Conservation (phyloP, 2,329 filamentous ascomycete genomes). For the Epichloe glyceriae region DNA sequence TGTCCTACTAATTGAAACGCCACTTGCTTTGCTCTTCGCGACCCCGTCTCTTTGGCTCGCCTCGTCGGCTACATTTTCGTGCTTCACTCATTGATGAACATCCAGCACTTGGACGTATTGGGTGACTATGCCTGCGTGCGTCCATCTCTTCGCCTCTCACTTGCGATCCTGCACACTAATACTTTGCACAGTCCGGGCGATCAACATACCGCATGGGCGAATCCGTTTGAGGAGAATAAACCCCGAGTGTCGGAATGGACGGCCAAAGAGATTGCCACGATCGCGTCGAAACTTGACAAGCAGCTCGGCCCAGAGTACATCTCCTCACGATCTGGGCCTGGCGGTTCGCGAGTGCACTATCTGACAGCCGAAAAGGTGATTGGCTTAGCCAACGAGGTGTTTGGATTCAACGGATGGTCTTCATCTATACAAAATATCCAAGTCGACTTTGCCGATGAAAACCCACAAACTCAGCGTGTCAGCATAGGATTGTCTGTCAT, state of each 20-base stretch:
- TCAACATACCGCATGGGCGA: constrained; percentile 46
- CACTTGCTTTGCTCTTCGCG: not conserved
- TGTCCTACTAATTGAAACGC: not conserved
- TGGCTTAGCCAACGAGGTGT: constrained; percentile 84
- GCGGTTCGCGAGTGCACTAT: constrained; percentile 81
- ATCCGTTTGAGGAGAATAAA: constrained; percentile 68
- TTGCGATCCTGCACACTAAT: constrained; percentile 8
- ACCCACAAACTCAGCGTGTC: constrained; percentile 62
- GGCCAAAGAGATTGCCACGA: constrained; percentile 76
- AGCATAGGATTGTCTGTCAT: constrained; percentile 81
- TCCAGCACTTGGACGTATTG: not conserved
- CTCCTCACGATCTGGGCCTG: constrained; percentile 70
- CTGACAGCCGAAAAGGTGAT: constrained; percentile 95
- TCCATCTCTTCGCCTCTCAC: constrained; percentile 7
- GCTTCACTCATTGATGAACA: not conserved
- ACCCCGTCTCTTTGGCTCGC: not conserved
- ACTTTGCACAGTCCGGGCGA: constrained; percentile 46
- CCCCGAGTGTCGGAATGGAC: constrained; percentile 68
- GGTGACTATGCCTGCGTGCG: constrained; percentile 31
- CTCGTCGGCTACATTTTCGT: not conserved
- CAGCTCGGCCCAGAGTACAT: constrained; percentile 95
- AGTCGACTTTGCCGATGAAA: constrained; percentile 90
- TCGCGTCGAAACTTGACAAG: constrained; percentile 78
- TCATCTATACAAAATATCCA: constrained; percentile 90
- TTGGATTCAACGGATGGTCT: constrained; percentile 96